phyloP scores from a whole-genome alignment of 1,284 basidiomycete species.

The Mycosarcoma maydis region DNA sequence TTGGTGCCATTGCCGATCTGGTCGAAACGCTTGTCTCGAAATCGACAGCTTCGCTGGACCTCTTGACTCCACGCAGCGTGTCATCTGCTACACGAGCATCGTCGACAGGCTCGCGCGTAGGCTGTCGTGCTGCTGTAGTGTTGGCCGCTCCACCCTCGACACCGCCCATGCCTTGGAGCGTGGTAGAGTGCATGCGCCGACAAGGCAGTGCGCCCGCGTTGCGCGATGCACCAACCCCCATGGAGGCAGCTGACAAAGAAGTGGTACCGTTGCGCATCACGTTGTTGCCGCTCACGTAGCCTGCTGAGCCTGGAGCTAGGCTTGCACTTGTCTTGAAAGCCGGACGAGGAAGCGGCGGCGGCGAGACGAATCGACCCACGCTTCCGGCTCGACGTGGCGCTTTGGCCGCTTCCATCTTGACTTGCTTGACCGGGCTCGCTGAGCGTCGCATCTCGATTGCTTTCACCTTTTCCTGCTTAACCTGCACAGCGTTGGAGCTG shows the following conservation, averaged over 20 bases:
- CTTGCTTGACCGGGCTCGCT: slow-evolving; percentile 43
- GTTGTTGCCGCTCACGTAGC: slow-evolving; percentile 5
- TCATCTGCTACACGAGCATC: slow-evolving; percentile 11
- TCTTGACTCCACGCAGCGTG: slow-evolving; percentile 10
- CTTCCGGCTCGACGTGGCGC: slow-evolving; percentile 35
- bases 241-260: slow-evolving; percentile 14
- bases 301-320: neutral
- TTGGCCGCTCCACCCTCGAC: slow-evolving; percentile 5
- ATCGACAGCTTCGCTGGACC: too few relatives aligned
- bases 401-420: slow-evolving; percentile 19
- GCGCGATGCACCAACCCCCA: neutral
- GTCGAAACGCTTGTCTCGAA: too few relatives aligned
- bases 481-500: neutral
- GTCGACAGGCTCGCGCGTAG: slow-evolving; percentile 15
- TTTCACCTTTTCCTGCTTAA: slow-evolving; percentile 29
- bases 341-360: slow-evolving; percentile 7
- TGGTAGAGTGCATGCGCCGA: slow-evolving; percentile 8
- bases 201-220: neutral
- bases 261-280: slow-evolving; percentile 28
- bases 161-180: slow-evolving; percentile 6
- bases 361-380: slow-evolving; percentile 43
- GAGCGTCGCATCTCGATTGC: slow-evolving; percentile 27
- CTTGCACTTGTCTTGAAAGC: neutral
- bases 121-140: slow-evolving; percentile 1
- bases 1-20: too few relatives aligned